Evolutionary conservation across 2,329 filamentous ascomycete genomes (phyloP), one percentile per base, ranked within the genome.

Genomic region (Periconia macrospinosa): DNA sequence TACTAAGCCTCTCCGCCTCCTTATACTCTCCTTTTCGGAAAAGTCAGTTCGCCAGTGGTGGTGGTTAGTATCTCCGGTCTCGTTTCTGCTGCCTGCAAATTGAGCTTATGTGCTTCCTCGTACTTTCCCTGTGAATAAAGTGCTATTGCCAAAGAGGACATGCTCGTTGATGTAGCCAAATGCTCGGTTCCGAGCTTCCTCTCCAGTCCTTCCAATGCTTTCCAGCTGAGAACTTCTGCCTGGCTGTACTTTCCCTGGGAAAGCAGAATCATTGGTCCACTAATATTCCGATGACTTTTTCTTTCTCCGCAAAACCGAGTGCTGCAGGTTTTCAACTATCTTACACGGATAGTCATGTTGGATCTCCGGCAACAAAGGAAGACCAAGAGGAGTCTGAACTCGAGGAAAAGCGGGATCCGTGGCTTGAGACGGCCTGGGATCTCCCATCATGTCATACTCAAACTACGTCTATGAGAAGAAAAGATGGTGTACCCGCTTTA

Each of bases 41-140:
- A 17, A 44, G 41, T 15, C 15, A 17, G 15, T 20, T 20, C 15
- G 41, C 41, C 19, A 44, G n/a, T 44, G 6, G 20, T 20, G 13
- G n/a, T 44, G n/a, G 19, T 44, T 20, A 44, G n/a, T 13, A 20
- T 44, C n/a, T 44, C 41, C 48, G 44, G 41, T 56, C 49, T 45
- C 50, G 37, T 15, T 44, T 44, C 44, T 46, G 50, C 20, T 30
- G 47, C 50, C 18, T 27, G 50, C 40, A 43, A 37, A 17, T 35
- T 33, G 14, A 55, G 20, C 30, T 43, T 45, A 33, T 52, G 37
- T 20, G 53, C 50, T 35, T 52, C 50, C 13, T 47, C 33, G 45
- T 48, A 52, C 45, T 48, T 52, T 35, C 45, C 50, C 44, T 52
- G 44, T 20, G 15, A 19, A n/a, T 41, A n/a, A 17, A 52, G 45